A percentile compares a stretch with the other conserved stretches of the same genome.
These are phyloP conservation scores for Vaucheria bursata DNA, from an alignment of 352 stramenopile species.

Conservation along the genomic window DNA sequence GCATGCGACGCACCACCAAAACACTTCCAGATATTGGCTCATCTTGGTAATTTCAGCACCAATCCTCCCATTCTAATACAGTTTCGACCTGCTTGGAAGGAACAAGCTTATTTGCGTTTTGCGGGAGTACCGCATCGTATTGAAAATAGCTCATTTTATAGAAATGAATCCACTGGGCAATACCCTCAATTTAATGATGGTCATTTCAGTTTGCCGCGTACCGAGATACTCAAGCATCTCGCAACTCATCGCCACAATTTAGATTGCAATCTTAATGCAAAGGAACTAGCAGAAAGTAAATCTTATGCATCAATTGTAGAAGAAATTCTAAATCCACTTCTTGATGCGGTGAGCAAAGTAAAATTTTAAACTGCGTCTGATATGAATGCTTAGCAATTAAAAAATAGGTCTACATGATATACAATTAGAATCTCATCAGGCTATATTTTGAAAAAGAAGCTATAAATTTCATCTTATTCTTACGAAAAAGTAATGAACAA, in stretches of 20 bases:
- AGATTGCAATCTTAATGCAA: not conserved
- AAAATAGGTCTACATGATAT: too few relatives aligned
- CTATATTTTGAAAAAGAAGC: too few relatives aligned
- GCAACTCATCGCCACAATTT: not conserved
- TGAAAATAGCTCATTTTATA: not conserved
- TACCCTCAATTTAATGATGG: constrained; percentile 9
- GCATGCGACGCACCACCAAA: too few relatives aligned
- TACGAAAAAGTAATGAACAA: not conserved
- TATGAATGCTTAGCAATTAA: too few relatives aligned
- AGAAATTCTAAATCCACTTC: not conserved
- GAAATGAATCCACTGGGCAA: not conserved
- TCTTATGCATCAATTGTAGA: constrained; percentile 1
- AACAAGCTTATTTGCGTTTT: constrained; percentile 8
- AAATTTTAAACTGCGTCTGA: too few relatives aligned
- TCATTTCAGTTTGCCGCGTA: not conserved
- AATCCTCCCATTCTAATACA: not conserved
- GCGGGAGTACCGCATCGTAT: not conserved
- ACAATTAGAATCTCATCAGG: too few relatives aligned
- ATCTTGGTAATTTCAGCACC: not conserved
- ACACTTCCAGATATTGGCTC: not conserved
- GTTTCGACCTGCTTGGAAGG: not conserved
- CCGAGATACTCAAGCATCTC: not conserved
- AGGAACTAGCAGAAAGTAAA: not conserved
- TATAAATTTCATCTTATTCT: too few relatives aligned
- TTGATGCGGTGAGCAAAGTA: not conserved